These are phyloP conservation scores for Aureobasidium sp. DNA, from an alignment of 2,329 filamentous ascomycete species.

Conservation along the genomic window DNA sequence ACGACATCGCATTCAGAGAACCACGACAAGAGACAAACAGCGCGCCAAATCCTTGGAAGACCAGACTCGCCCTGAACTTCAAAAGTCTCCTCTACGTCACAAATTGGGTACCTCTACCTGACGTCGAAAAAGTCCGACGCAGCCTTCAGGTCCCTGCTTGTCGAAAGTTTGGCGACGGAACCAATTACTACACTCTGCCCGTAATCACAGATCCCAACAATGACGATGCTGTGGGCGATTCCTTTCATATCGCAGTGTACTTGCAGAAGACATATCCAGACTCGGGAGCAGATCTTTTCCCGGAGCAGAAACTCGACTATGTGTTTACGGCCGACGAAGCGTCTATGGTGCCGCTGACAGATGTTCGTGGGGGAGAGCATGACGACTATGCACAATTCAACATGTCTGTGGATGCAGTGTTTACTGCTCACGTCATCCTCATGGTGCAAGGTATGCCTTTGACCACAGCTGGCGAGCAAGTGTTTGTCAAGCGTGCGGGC, in stretches of 20 bases:
- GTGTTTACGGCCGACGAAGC: slow-evolving; percentile 39
- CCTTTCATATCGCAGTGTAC: slow-evolving; percentile 57
- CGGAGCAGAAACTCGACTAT: slow-evolving; percentile 5
- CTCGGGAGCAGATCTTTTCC: slow-evolving; percentile 21
- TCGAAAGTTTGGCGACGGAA: slow-evolving; percentile 49
- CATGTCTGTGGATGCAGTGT: slow-evolving; percentile 38
- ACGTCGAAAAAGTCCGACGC: slow-evolving; percentile 43
- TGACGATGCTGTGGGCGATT: slow-evolving; percentile 46
- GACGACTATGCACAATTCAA: slow-evolving; percentile 39
- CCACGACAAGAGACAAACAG: slow-evolving; percentile 29
- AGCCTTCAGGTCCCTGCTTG: slow-evolving; percentile 40
- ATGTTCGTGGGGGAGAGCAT: slow-evolving; percentile 42
- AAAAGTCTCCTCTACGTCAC: slow-evolving; percentile 42
- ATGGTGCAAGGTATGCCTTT: slow-evolving; percentile 29
- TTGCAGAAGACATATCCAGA: slow-evolving; percentile 46
- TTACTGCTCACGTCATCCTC: slow-evolving; percentile 38
- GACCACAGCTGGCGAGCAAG: slow-evolving; percentile 17
- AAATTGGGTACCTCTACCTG: slow-evolving; percentile 45
- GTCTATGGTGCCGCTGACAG: slow-evolving; percentile 29
- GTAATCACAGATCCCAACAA: slow-evolving; percentile 43
- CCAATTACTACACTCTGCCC: slow-evolving; percentile 53
- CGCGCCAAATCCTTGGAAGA: slow-evolving; percentile 45
- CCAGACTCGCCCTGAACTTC: slow-evolving; percentile 43
- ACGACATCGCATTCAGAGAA: slow-evolving; percentile 40
- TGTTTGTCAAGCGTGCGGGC: slow-evolving; percentile 2